phyloP scores from a whole-genome alignment of 225 moss, liverwort and hornwort genomes.

The Polytrichum formosum region DNA sequence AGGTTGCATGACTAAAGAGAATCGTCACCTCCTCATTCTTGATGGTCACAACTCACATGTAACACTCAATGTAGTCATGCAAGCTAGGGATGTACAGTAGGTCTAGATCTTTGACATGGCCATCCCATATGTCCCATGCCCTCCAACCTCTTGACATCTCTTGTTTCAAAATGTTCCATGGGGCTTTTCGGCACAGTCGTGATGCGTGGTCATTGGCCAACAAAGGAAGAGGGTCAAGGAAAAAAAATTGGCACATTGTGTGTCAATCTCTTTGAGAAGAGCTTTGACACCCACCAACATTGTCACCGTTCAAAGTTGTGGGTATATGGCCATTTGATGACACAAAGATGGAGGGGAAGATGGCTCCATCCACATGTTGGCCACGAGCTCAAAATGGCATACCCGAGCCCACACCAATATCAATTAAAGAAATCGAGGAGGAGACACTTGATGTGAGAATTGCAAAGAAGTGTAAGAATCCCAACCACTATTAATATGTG shows the following conservation, averaged over 20 bases:
- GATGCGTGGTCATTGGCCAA: background rate
- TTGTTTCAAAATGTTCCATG: constrained; percentile 3
- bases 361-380: too few species aligned
- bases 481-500: background rate
- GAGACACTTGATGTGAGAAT: background rate
- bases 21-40: background rate
- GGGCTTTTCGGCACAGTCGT: background rate
- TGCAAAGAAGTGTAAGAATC: background rate
- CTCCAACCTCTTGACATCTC: background rate
- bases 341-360: too few species aligned
- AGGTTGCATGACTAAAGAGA: background rate
- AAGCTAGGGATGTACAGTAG: background rate
- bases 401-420: too few species aligned
- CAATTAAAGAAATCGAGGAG: background rate
- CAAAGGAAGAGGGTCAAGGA: too few species aligned
- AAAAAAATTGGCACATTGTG: background rate
- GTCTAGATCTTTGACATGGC: background rate
- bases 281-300: background rate
- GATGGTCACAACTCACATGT: background rate
- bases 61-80: background rate
- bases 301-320: background rate
- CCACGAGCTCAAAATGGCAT: too few species aligned
- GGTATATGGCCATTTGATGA: background rate
- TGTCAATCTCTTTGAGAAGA: background rate
- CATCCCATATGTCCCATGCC: background rate